A percentile compares a stretch with the other conserved stretches of the same genome.
phyloP scores from a whole-genome alignment of 2,329 filamentous ascomycete species.

The Cytospora piceae region DNA sequence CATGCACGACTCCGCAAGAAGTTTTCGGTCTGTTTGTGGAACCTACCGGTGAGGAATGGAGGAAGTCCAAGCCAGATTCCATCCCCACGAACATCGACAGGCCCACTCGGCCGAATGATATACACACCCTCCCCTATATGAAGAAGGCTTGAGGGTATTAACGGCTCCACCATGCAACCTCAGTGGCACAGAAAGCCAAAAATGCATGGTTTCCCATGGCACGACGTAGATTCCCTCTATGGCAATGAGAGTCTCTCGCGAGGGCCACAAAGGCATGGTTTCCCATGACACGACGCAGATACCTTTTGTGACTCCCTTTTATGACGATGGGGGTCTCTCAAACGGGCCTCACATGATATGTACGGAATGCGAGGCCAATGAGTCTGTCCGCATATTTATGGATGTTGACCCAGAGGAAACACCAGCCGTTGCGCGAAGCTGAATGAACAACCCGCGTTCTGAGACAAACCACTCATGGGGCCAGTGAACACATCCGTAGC shows the following conservation, averaged over 20 bases:
- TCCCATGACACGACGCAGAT: slow-evolving; percentile 1
- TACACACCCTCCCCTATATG: slow-evolving; percentile 23
- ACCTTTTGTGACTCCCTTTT: slow-evolving; percentile 4
- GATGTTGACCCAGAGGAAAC: slow-evolving; percentile 28
- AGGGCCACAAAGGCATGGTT: slow-evolving; percentile 4
- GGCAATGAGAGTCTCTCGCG: neutral
- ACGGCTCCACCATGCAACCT: slow-evolving; percentile 21
- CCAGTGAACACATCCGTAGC: slow-evolving; percentile 1
- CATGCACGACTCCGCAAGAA: slow-evolving; percentile 24
- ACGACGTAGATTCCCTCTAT: neutral
- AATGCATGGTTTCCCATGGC: neutral
- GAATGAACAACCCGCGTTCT: slow-evolving; percentile 28
- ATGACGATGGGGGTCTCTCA: slow-evolving; percentile 5
- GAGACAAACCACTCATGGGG: slow-evolving; percentile 24
- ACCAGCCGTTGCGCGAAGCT: slow-evolving; percentile 20
- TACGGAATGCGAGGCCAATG: slow-evolving; percentile 32
- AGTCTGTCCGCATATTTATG: slow-evolving; percentile 23
- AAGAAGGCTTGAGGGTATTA: slow-evolving; percentile 22
- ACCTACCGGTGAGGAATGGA: slow-evolving; percentile 25
- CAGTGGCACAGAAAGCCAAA: neutral
- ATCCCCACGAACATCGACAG: slow-evolving; percentile 23
- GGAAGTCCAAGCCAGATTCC: slow-evolving; percentile 1
- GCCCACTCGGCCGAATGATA: slow-evolving; percentile 28
- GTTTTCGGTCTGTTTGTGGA: slow-evolving; percentile 23
- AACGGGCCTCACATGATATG: slow-evolving; percentile 35